Conservation (phyloP, 2,329 filamentous ascomycete genomes). For the Chrysosporium keratinophilum region DNA sequence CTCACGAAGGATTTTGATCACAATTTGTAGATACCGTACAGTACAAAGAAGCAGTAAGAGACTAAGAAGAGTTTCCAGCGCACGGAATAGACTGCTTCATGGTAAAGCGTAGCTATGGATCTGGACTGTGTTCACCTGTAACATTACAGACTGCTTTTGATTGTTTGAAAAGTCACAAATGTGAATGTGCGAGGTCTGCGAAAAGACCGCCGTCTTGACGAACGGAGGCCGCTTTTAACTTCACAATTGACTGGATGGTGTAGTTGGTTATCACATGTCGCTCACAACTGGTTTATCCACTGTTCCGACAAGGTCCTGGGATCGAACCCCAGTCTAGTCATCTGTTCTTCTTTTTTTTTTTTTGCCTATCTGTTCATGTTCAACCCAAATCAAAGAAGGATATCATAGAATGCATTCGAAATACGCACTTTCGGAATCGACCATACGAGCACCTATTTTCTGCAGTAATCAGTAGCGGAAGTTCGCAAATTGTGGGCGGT, state of each 20-base stretch:
- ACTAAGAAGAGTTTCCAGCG: too few species aligned
- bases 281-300: constrained; percentile 11
- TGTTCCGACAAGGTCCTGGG: constrained; percentile 16
- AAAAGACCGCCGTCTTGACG: neutral
- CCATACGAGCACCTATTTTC: too few species aligned
- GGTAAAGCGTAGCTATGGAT: too few species aligned
- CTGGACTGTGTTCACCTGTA: too few species aligned
- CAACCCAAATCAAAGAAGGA: neutral
- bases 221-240: neutral
- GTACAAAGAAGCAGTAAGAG: too few species aligned
- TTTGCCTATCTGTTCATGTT: neutral
- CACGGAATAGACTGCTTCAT: too few species aligned
- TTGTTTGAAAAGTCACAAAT: neutral
- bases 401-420: too few species aligned
- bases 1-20: too few species aligned
- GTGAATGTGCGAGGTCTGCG: neutral
- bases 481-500: neutral
- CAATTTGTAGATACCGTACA: too few species aligned
- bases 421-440: too few species aligned
- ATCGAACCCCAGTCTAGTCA: constrained; percentile 17
- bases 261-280: constrained; percentile 17
- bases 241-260: constrained; percentile 14
- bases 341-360: constrained; percentile 3
- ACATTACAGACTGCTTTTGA: neutral
- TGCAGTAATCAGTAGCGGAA: neutral